These are phyloP conservation scores for Babjeviella inositovora DNA, from an alignment of 805 yeast species.

Conservation along the genomic window DNA sequence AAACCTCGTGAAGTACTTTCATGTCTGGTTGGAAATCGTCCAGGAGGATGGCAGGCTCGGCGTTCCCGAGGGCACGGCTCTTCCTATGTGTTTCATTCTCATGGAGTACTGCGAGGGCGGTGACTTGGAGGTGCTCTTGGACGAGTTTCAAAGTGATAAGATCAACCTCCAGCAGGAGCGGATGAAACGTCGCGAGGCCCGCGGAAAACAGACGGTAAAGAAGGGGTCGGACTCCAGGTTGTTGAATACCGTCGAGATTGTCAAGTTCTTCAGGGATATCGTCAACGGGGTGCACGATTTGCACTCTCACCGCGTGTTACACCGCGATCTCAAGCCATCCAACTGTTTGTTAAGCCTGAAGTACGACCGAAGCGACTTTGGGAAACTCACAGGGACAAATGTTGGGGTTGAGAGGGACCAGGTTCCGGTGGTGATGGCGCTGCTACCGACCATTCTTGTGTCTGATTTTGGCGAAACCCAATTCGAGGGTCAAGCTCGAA, in stretches of 20 bases:
- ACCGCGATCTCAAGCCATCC: slow-evolving; percentile 80
- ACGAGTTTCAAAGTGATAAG: slow-evolving; percentile 16
- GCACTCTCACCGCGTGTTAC: slow-evolving; percentile 66
- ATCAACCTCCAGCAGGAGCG: neutral
- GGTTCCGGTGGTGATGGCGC: slow-evolving; percentile 4
- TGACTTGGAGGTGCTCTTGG: slow-evolving; percentile 55
- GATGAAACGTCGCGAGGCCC: slow-evolving; percentile 13
- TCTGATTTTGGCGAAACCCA: slow-evolving; percentile 89
- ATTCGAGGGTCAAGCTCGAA: slow-evolving; percentile 44
- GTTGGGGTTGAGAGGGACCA: slow-evolving; percentile 5
- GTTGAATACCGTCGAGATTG: slow-evolving; percentile 43
- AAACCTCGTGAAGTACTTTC: slow-evolving; percentile 72
- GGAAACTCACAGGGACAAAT: slow-evolving; percentile 5
- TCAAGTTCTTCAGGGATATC: slow-evolving; percentile 51
- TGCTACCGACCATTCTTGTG: slow-evolving; percentile 56
- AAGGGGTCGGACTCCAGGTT: slow-evolving; percentile 7
- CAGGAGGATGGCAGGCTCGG: slow-evolving; percentile 32
- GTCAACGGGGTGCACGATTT: slow-evolving; percentile 55
- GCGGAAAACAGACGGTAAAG: slow-evolving; percentile 15
- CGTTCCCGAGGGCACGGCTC: slow-evolving; percentile 22
- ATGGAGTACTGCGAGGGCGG: slow-evolving; percentile 89
- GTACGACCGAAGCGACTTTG: slow-evolving; percentile 9
- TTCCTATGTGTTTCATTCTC: slow-evolving; percentile 65
- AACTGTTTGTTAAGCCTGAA: slow-evolving; percentile 49
- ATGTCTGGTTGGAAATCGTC: slow-evolving; percentile 79